These are phyloP conservation scores for Biscutella laevigata DNA, from an alignment of 441 rosid genomes.

Conservation along the genomic window DNA sequence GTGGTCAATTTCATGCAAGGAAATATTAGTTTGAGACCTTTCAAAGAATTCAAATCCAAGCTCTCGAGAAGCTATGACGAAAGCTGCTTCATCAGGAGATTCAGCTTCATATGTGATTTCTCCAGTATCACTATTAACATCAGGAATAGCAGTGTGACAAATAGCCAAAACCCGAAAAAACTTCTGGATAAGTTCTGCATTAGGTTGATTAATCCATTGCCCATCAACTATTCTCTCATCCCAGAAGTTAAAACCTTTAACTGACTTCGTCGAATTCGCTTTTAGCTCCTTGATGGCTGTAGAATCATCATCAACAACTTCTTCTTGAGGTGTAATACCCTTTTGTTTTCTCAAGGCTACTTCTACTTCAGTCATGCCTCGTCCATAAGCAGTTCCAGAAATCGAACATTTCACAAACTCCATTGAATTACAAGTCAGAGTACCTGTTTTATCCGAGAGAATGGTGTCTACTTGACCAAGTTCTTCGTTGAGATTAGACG, in stretches of 20 bases:
- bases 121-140: conserved; percentile 34
- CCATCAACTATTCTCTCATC: conserved; percentile 73
- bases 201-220: conserved; percentile 55
- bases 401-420: conserved; percentile 86
- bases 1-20: conserved; percentile 58
- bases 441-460: conserved; percentile 90
- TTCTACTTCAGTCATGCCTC: conserved; percentile 77
- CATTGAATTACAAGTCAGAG: conserved; percentile 92
- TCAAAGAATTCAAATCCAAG: conserved; percentile 68
- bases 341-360: conserved; percentile 44
- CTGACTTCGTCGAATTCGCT: conserved; percentile 23
- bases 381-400: conserved; percentile 69
- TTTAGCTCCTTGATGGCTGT: conserved; percentile 18
- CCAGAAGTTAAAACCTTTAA: conserved; percentile 79
- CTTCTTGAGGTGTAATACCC: conserved; percentile 25
- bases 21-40: conserved; percentile 62
- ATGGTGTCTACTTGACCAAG: conserved; percentile 81
- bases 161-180: conserved; percentile 64
- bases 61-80: conserved; percentile 76
- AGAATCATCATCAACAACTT: conserved; percentile 23
- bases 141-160: conserved; percentile 87
- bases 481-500: conserved; percentile 92
- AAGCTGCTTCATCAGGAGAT: conserved; percentile 96
- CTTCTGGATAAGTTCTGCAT: conserved; percentile 44
- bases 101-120: conserved; percentile 76